Evolutionary conservation across 108 stramenopile genomes (phyloP), one percentile per base, ranked within the genome.

Genomic region (Cafeteria roenbergensis): DNA sequence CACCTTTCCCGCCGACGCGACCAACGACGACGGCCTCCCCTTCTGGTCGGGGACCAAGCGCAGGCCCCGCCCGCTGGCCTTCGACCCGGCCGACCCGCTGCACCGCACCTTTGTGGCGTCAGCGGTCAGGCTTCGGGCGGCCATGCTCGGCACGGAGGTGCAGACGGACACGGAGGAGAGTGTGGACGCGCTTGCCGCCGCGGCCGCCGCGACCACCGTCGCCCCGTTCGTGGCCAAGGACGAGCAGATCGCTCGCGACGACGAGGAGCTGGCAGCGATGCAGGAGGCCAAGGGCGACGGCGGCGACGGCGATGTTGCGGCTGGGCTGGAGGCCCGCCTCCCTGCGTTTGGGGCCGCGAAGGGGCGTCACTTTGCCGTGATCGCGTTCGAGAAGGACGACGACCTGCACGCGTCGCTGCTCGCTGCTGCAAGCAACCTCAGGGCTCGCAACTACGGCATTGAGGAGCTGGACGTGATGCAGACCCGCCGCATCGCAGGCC

Each of bases 391-490:
- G 32, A 95, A 95, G 69, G 97, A 98, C 75, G 94, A 95, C 72
- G 94, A 98, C 71, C 88, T 84, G 37, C 97, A 95, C 83, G 95
- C 94, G 93, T 77, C 82, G 31, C 90, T 98, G 62, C 90, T 98
- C 25, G 88, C 94, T n/a, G 90, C 94, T 14, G 92, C 91, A 51
- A 88, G 87, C 53, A 98, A 98, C 74, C 72, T 95, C 8, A 90
- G 97, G 28, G 94, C 97, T 4, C 75, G 89, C 68, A 93, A 93
- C 78, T 98, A 98, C 78, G 2, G 24, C 52, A 53, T 53, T 25
- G 52, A 53, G 17, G n/a, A 2, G 21, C 2, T 25, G 52, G 9
- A 9, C 52, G 2, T 2, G 21, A 8, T 24, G 17, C 51, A 30
- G 51, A 63, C 67, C 20, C 57, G 59, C 61, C 56, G 48, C 25